Base-by-base conservation (phyloP, 108 stramenopile genomes). In the Chaetoceros tenuissimus region DNA sequence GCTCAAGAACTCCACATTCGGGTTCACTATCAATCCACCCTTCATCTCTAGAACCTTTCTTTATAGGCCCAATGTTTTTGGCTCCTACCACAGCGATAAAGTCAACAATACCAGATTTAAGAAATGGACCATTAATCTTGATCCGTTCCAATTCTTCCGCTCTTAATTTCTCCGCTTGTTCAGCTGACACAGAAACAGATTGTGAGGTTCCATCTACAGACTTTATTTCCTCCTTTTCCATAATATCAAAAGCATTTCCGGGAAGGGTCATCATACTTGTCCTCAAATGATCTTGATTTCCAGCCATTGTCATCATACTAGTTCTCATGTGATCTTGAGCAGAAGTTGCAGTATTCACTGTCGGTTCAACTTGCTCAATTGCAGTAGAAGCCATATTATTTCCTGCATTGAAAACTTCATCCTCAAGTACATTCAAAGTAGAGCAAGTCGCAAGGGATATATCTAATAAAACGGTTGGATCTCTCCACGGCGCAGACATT, bases 1-100 rank as follows among this genome's bases (percentile, higher is more conserved):
- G 80, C 51, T 92, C 90, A 50, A 92, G 48, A 18, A 88, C 69
- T 28, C 72, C 64, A 58, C 78, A 88, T 56, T 88, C 85, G 0
- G 90, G 90, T 34, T 69, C 77, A 18, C 80, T 72, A 55, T 88
- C 66, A 2, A 92, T 80, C 90, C 90, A 92, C 22, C 90, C 90
- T 26, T 82, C 86, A 1, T 70, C 59, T 27, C 84, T 84, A 60
- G 79, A 69, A 51, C 88, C 90, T 40, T 68, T 57, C 18, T 73
- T 63, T 31, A 82, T 84, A 51, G 80, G 78, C 3, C 90, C 90
- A 50, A 88, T 86, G 51, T 88, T 75, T n/a, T 66, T 55, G 24
- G 81, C 74, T 18, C 90, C 90, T 8, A 88, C 76, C 19, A 92
- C 81, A 62, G 78, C 69, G 10, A 88, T 53, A 60, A 80, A 88